Conservation (phyloP, 2,329 filamentous ascomycete species). For the Aspergillus pseudoviridinutans region DNA sequence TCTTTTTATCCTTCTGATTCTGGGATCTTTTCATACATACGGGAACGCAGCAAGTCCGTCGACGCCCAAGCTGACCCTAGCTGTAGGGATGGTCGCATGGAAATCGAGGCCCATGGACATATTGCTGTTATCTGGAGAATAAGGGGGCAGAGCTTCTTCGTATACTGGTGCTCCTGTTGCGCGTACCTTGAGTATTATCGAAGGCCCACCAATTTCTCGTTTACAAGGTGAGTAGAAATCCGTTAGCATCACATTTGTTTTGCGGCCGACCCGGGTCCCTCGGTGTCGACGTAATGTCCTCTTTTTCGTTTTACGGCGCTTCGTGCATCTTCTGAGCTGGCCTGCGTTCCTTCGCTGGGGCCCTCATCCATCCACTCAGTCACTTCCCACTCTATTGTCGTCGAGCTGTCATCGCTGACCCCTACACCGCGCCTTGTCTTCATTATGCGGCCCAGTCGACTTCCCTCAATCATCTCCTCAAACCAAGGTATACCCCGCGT, state of each 20-base stretch:
- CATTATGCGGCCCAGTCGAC: conserved; percentile 64
- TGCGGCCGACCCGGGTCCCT: neutral
- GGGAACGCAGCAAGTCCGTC: neutral
- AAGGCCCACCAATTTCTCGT: neutral
- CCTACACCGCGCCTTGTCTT: conserved; percentile 56
- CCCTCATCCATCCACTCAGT: conserved; percentile 63
- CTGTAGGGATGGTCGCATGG: neutral
- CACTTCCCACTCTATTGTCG: conserved; percentile 77
- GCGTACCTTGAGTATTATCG: neutral
- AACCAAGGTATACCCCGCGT: conserved; percentile 74
- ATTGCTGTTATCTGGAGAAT: neutral
- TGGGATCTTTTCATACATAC: neutral
- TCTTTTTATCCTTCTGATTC: neutral
- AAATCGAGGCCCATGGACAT: neutral
- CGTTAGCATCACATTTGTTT: neutral
- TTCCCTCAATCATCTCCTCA: conserved; percentile 74
- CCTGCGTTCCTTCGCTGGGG: conserved; percentile 17
- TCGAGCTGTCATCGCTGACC: conserved; percentile 59
- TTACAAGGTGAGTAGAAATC: neutral
- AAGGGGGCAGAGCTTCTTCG: neutral
- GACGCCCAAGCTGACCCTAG: neutral
- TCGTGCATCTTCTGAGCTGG: conserved; percentile 12
- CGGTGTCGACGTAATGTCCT: conserved; percentile 10
- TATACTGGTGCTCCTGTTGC: neutral
- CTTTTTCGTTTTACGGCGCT: conserved; percentile 33